A percentile compares a stretch with the other conserved stretches of the same genome.
These are phyloP conservation scores for Acacia confusa DNA, from an alignment of 306 rosid genomes.

Conservation along the genomic window DNA sequence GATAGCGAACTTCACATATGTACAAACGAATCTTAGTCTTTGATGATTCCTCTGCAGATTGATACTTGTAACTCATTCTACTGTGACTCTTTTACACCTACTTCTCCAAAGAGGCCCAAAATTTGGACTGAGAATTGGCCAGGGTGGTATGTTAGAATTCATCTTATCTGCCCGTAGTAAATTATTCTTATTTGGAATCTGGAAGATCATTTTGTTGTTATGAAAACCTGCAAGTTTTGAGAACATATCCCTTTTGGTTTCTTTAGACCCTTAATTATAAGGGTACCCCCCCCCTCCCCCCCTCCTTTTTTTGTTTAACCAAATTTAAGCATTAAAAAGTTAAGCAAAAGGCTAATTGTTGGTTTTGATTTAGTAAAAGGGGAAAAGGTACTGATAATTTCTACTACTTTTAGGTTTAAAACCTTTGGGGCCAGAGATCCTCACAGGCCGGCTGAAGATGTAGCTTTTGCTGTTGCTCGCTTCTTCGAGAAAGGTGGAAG, in stretches of 20 bases:
- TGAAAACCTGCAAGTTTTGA: slow-evolving; percentile 1
- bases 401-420: slow-evolving; percentile 66
- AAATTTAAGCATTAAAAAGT: slow-evolving; percentile 6
- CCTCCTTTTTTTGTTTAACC: not conserved
- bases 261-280: slow-evolving; percentile 14
- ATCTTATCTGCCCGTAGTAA: slow-evolving; percentile 22
- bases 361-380: slow-evolving; percentile 18
- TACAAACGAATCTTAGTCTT: slow-evolving; percentile 23
- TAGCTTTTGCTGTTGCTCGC: slow-evolving; percentile 89
- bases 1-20: not conserved
- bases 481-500: slow-evolving; percentile 98
- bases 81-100: slow-evolving; percentile 86
- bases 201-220: slow-evolving; percentile 7
- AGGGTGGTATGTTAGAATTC: slow-evolving; percentile 70
- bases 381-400: slow-evolving; percentile 30
- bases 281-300: not conserved
- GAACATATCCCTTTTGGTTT: slow-evolving; percentile 7
- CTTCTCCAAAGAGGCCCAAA: slow-evolving; percentile 82
- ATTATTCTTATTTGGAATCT: slow-evolving; percentile 17
- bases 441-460: slow-evolving; percentile 91
- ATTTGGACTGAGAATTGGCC: slow-evolving; percentile 99
- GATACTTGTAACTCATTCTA: slow-evolving; percentile 92
- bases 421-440: slow-evolving; percentile 94
- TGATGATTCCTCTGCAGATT: slow-evolving; percentile 58
- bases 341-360: not conserved